Percentiles rank a stretch among this genome's conserved stretches.
phyloP scores from a whole-genome alignment of 768 basidiomycete genomes.

The Boletus reticulatus region DNA sequence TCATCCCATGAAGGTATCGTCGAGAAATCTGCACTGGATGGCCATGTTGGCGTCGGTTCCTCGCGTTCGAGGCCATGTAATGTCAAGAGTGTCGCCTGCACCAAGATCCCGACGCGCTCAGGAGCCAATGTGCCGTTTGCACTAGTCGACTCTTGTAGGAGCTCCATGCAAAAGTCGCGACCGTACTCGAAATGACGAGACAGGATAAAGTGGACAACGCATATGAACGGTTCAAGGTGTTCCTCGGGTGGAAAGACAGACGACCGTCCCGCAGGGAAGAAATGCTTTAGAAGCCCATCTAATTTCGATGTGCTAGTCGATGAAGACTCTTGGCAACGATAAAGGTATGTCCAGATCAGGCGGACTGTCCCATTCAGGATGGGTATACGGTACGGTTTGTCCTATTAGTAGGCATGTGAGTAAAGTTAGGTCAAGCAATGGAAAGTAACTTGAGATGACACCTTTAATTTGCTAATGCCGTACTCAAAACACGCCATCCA shows the following conservation, averaged over 20 bases:
- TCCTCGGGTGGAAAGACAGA: constrained; percentile 68
- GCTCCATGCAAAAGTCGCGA: constrained; percentile 73
- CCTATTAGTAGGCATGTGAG: constrained; percentile 43
- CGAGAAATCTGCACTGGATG: constrained; percentile 67
- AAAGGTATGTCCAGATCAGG: constrained; percentile 92
- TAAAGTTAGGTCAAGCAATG: not conserved
- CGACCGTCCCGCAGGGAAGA: constrained; percentile 73
- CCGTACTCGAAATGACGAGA: constrained; percentile 85
- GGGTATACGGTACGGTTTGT: constrained; percentile 65
- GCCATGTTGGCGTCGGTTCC: constrained; percentile 70
- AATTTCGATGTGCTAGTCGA: constrained; percentile 81
- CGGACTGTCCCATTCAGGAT: constrained; percentile 83
- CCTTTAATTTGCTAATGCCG: constrained; percentile 78
- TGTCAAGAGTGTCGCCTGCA: constrained; percentile 76
- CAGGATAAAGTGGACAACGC: constrained; percentile 78
- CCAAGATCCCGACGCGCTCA: constrained; percentile 70
- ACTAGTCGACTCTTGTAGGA: constrained; percentile 66
- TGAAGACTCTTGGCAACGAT: constrained; percentile 82
- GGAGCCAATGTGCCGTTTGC: constrained; percentile 52
- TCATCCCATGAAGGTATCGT: constrained; percentile 52
- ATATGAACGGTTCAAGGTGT: constrained; percentile 71
- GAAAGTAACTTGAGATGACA: constrained; percentile 26
- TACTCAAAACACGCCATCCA: constrained; percentile 76
- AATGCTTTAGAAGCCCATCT: constrained; percentile 68
- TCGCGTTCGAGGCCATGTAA: constrained; percentile 73